Conservation (phyloP, 139 green algal species). For the Haematococcus lacustris region DNA sequence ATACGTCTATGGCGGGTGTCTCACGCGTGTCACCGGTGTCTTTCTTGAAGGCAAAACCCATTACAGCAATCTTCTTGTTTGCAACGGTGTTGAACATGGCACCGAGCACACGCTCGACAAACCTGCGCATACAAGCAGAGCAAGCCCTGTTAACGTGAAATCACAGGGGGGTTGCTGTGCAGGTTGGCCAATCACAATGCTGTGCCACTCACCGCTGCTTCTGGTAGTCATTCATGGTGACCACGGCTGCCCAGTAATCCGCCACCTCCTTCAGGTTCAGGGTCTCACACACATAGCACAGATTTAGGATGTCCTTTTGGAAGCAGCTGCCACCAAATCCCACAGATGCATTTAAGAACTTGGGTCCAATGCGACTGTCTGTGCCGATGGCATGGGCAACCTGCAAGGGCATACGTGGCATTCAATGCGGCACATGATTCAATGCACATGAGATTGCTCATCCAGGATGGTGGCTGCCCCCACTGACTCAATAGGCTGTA, state of each 20-base stretch:
- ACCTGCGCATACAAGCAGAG: conserved; percentile 32
- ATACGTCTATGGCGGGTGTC: conserved; percentile 98
- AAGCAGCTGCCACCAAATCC: conserved; percentile 99
- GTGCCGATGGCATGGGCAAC: conserved; percentile 88
- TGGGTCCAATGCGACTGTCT: conserved; percentile 90
- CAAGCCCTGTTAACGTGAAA: too few relatives aligned
- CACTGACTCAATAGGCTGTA: too few relatives aligned
- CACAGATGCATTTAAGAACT: conserved; percentile 96
- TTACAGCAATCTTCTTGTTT: conserved; percentile 90
- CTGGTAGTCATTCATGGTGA: conserved; percentile 98
- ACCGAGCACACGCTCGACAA: conserved; percentile 89
- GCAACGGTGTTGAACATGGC: conserved; percentile 99
- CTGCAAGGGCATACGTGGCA: too few relatives aligned
- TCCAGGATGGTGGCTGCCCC: too few relatives aligned
- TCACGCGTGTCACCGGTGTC: conserved; percentile 93
- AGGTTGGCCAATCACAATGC: too few relatives aligned
- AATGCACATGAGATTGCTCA: too few relatives aligned
- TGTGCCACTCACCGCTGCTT: conserved; percentile 90
- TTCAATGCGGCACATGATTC: too few relatives aligned
- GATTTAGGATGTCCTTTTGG: conserved; percentile 99
- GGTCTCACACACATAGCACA: conserved; percentile 94
- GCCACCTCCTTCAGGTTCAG: conserved; percentile 89
- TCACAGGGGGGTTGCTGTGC: too few relatives aligned
- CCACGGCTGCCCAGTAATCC: conserved; percentile 90
- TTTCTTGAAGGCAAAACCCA: conserved; percentile 99